Evolutionary conservation across 2,329 filamentous ascomycete genomes (phyloP), one percentile per base, ranked within the genome.

Genomic region (Parastagonospora nodorum): DNA sequence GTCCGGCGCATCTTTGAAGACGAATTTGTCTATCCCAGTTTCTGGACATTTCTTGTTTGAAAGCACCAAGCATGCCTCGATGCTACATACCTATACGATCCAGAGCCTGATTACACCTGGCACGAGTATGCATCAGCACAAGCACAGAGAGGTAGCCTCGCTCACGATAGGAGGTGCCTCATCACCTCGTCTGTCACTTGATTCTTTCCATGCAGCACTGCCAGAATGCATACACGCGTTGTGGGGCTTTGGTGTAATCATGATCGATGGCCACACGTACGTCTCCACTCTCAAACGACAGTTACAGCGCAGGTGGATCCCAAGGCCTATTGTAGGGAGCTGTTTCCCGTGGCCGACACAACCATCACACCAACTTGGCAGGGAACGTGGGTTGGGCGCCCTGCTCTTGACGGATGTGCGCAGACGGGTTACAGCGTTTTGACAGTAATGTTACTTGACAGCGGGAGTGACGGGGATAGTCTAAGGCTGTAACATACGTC

Each of bases 1-100:
- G 94, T 99, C 55, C 86, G 93, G 70, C 85, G 92, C 68, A 97
- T 99, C 64, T 97, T 99, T 68, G 94, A 99, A 75, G 94, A 97
- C 71, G 94, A 99, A 74, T 94, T 97, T 77, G 92, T 97, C 55
- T 97, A 96, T 77, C 94, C 94, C 38, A 97, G 92, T 74, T 97
- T 95, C 75, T 97, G 93, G 92, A 97, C 93, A 1, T 97, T 97
- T 74, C 78, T 99, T 64, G 88, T 97, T 38, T 96, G 60, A 72
- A 49, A 38, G 36, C 8, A 32, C 44, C 24, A 45, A 37, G 16
- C 51, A 7, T 27, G 31, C 27, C 30, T 45, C 27, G n/a, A 28
- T 24, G 19, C 19, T 24, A 5, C 3, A 3, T 24, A 24, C 19
- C 19, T 24, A 24, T 24, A 5, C 5, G 5, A 24, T 24, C 5